A percentile compares a stretch with the other conserved stretches of the same genome.
These are phyloP conservation scores for Mycosphaerella arachidis DNA, from an alignment of 2,329 filamentous ascomycete genomes.

Conservation along the genomic window DNA sequence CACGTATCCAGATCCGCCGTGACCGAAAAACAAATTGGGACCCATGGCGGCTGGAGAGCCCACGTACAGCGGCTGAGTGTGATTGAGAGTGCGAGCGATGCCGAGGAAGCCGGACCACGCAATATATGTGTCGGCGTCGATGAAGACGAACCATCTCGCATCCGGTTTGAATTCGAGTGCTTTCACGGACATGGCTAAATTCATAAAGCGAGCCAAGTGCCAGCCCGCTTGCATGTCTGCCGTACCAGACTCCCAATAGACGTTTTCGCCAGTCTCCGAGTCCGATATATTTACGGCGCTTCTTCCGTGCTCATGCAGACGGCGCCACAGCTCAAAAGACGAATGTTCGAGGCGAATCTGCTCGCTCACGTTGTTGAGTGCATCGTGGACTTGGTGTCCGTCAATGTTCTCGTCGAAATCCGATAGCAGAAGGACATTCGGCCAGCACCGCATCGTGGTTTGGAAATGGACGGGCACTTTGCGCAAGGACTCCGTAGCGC, in stretches of 20 bases:
- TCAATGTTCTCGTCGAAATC: constrained; percentile 44
- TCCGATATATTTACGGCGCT: constrained; percentile 17
- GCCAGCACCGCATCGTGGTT: constrained; percentile 51
- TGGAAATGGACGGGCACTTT: constrained; percentile 50
- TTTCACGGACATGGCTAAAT: constrained; percentile 39
- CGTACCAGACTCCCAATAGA: not conserved
- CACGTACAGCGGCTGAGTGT: constrained; percentile 31
- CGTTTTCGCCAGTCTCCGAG: constrained; percentile 17
- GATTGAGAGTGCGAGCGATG: constrained; percentile 24
- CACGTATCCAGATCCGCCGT: constrained; percentile 22
- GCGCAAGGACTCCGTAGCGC: constrained; percentile 49
- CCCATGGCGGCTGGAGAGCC: constrained; percentile 49
- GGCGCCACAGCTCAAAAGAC: constrained; percentile 22
- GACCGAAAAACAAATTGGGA: constrained; percentile 13
- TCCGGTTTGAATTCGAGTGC: constrained; percentile 37
- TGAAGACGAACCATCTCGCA: constrained; percentile 49
- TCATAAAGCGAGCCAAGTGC: constrained; percentile 47
- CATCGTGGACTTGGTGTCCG: constrained; percentile 31
- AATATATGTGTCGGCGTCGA: constrained; percentile 49
- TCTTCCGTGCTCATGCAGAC: constrained; percentile 17
- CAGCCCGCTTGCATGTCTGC: constrained; percentile 14
- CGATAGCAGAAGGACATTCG: constrained; percentile 44
- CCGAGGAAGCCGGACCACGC: constrained; percentile 39
- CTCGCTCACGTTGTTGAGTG: constrained; percentile 21
- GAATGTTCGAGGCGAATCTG: constrained; percentile 7